These are phyloP conservation scores for Aspergillus ellipticus DNA, from an alignment of 495 filamentous ascomycete genomes.

Conservation along the genomic window DNA sequence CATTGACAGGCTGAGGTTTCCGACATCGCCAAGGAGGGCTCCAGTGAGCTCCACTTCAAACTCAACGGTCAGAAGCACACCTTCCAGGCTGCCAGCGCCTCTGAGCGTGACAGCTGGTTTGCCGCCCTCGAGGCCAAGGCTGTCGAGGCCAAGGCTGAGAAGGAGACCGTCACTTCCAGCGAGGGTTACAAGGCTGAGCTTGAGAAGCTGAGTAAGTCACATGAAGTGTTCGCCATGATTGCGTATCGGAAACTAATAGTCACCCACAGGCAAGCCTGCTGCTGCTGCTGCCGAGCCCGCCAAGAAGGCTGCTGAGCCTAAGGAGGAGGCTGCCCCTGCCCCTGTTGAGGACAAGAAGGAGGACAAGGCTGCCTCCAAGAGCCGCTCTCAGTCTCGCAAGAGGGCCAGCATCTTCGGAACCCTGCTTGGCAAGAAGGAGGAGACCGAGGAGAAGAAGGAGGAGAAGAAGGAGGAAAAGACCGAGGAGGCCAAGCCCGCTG, in stretches of 20 bases:
- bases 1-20: slow-evolving; percentile 68
- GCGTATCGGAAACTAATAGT: slow-evolving; percentile 8
- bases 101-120: slow-evolving; percentile 91
- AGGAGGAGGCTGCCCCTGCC: slow-evolving; percentile 27
- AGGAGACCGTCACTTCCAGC: slow-evolving; percentile 61
- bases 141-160: slow-evolving; percentile 71
- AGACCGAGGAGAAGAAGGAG: slow-evolving; percentile 57
- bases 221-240: not conserved
- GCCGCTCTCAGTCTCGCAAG: slow-evolving; percentile 85
- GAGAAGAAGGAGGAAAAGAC: slow-evolving; percentile 42
- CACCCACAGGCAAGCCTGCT: slow-evolving; percentile 51
- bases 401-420: slow-evolving; percentile 76
- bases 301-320: slow-evolving; percentile 51
- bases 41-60: slow-evolving; percentile 79
- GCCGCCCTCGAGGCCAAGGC: slow-evolving; percentile 71
- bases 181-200: slow-evolving; percentile 77
- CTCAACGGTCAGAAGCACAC: slow-evolving; percentile 82
- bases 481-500: slow-evolving; percentile 34
- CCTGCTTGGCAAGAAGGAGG: slow-evolving; percentile 72
- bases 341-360: slow-evolving; percentile 44
- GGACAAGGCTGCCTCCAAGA: slow-evolving; percentile 48
- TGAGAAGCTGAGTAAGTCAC: slow-evolving; percentile 57
- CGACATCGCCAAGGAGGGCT: slow-evolving; percentile 69
- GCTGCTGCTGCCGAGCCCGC: slow-evolving; percentile 42
- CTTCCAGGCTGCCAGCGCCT: slow-evolving; percentile 69